Percentiles rank a stretch among this genome's conserved stretches.
phyloP scores from a whole-genome alignment of 257 asterid species.

The Penstemon newberryi region DNA sequence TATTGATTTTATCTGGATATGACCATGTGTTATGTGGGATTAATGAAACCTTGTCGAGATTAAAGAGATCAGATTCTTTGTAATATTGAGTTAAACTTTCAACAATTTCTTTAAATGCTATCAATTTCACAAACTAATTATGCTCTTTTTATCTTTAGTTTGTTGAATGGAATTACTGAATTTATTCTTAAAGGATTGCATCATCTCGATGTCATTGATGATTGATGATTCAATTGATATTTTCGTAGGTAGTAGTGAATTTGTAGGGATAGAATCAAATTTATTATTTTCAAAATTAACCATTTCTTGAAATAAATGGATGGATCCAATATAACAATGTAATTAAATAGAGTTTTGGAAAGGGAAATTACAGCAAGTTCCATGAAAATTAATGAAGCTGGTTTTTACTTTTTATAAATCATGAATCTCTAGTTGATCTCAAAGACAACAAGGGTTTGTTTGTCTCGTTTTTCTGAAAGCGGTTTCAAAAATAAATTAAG shows the following conservation, averaged over 20 bases:
- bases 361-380: slow-evolving; percentile 17
- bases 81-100: slow-evolving; percentile 23
- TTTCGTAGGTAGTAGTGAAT: background rate
- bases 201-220: slow-evolving; percentile 16
- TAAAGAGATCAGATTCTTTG: slow-evolving; percentile 29
- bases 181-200: slow-evolving; percentile 22
- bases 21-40: background rate
- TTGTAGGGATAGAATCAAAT: slow-evolving; percentile 30
- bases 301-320: slow-evolving; percentile 25
- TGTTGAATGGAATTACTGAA: slow-evolving; percentile 17
- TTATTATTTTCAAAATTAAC: slow-evolving; percentile 22
- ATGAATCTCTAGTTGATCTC: slow-evolving; percentile 13
- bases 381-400: slow-evolving; percentile 17
- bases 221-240: slow-evolving; percentile 26
- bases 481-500: too few relatives aligned
- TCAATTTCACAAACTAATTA: slow-evolving; percentile 20
- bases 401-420: slow-evolving; percentile 22
- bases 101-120: slow-evolving; percentile 13
- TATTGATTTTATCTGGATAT: background rate
- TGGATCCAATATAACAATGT: background rate
- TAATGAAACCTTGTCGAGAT: slow-evolving; percentile 24
- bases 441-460: background rate
- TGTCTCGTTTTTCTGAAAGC: too few relatives aligned
- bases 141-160: slow-evolving; percentile 21
- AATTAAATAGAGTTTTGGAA: slow-evolving; percentile 14